phyloP scores from a whole-genome alignment of 2,329 filamentous ascomycete species.

The Fusarium caatingaense region DNA sequence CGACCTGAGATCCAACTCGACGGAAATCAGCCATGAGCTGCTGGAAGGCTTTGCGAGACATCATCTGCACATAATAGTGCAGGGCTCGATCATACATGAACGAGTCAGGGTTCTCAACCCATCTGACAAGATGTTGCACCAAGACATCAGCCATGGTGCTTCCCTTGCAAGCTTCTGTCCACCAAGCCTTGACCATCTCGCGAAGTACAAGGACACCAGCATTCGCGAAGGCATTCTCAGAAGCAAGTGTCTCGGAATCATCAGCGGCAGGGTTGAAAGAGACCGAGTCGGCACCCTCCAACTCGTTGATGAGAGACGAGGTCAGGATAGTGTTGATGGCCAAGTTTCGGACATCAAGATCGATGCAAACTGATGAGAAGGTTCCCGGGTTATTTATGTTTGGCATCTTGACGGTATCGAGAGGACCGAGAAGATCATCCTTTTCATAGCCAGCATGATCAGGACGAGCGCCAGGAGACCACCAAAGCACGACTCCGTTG shows the following conservation, averaged over 20 bases:
- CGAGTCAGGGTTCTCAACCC: conserved; percentile 93
- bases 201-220: conserved; percentile 90
- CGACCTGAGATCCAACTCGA: conserved; percentile 90
- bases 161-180: conserved; percentile 90
- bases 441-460: conserved; percentile 97
- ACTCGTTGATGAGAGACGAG: conserved; percentile 94
- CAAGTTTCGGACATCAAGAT: conserved; percentile 91
- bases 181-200: conserved; percentile 99
- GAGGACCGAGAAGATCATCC: conserved; percentile 84
- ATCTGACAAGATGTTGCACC: conserved; percentile 95
- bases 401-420: conserved; percentile 92
- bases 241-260: conserved; percentile 70
- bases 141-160: conserved; percentile 97
- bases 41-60: conserved; percentile 96
- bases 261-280: conserved; percentile 74
- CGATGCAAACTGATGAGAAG: conserved; percentile 95
- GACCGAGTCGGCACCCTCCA: conserved; percentile 88
- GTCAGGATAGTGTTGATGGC: conserved; percentile 98
- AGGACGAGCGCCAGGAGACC: conserved; percentile 86
- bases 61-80: conserved; percentile 98
- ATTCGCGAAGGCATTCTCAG: conserved; percentile 92
- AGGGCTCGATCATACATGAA: conserved; percentile 95
- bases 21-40: conserved; percentile 98
- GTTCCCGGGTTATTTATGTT: conserved; percentile 92
- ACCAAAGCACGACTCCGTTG: conserved; percentile 96